Percentiles rank a stretch among this genome's conserved stretches.
These are phyloP conservation scores for Penicillium desertorum DNA, from an alignment of 495 filamentous ascomycete genomes.

Conservation along the genomic window DNA sequence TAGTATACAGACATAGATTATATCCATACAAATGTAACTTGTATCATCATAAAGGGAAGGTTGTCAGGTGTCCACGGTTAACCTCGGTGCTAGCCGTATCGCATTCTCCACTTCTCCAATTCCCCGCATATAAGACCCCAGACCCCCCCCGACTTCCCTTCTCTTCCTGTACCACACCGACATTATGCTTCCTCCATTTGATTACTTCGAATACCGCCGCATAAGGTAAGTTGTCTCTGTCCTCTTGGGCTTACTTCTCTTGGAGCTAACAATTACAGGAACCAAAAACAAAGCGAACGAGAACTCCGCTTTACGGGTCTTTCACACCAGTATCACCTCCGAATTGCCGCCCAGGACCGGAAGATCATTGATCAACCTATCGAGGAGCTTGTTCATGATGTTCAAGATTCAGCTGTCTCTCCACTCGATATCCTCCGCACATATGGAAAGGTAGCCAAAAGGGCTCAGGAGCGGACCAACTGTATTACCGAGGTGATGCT, in stretches of 20 bases:
- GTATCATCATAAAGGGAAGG: neutral
- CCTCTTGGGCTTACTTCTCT: neutral
- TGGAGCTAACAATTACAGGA: slow-evolving; percentile 47
- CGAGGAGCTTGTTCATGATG: slow-evolving; percentile 70
- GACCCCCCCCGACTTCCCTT: slow-evolving; percentile 19
- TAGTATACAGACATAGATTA: neutral
- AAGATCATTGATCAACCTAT: slow-evolving; percentile 72
- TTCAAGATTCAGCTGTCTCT: slow-evolving; percentile 64
- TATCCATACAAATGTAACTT: neutral
- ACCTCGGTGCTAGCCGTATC: slow-evolving; percentile 13
- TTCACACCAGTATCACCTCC: slow-evolving; percentile 59
- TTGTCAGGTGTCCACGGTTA: slow-evolving; percentile 15
- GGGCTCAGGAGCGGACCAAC: slow-evolving; percentile 84
- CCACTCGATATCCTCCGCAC: slow-evolving; percentile 76
- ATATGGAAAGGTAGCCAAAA: slow-evolving; percentile 87
- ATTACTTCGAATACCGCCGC: slow-evolving; percentile 57
- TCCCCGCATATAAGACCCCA: slow-evolving; percentile 33
- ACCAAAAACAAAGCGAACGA: slow-evolving; percentile 76
- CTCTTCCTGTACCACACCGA: slow-evolving; percentile 4
- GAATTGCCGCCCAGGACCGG: slow-evolving; percentile 60
- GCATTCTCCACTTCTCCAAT: slow-evolving; percentile 22
- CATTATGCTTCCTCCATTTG: slow-evolving; percentile 57
- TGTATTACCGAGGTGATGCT: slow-evolving; percentile 90
- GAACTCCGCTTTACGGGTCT: slow-evolving; percentile 65
- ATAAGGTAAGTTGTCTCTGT: slow-evolving; percentile 43